Conservation (phyloP, 192 early-diverging fungal genomes). For the Podila minutissima region DNA sequence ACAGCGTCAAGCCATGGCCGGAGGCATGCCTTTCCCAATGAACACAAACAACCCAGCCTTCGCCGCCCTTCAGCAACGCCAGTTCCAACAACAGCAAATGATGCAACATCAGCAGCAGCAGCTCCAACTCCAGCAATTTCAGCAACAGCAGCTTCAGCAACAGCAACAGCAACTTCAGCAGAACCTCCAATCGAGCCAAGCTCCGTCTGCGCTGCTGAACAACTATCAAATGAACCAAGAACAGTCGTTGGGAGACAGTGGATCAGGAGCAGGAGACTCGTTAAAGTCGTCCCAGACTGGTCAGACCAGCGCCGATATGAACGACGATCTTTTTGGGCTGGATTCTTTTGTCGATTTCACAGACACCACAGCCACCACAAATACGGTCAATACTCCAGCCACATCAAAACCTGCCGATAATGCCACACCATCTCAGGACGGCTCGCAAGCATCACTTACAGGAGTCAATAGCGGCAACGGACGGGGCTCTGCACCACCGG, state of each 20-base stretch:
- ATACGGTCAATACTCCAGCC: neutral
- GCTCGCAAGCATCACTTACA: neutral
- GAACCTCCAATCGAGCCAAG: conserved; percentile 1
- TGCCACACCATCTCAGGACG: neutral
- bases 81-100: conserved; percentile 19
- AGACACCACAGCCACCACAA: conserved; percentile 14
- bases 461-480: neutral
- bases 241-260: conserved; percentile 9
- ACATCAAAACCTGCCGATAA: neutral
- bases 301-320: conserved; percentile 7
- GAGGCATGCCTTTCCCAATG: conserved; percentile 27
- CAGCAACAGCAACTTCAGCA: conserved; percentile 41
- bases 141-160: conserved; percentile 34
- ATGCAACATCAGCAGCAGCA: conserved; percentile 24
- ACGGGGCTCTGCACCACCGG: neutral
- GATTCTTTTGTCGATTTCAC: conserved; percentile 48
- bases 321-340: conserved; percentile 40
- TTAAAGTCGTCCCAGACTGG: conserved; percentile 3
- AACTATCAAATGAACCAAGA: conserved; percentile 34
- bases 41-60: conserved; percentile 33
- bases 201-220: conserved; percentile 24
- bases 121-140: conserved; percentile 29
- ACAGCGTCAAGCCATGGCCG: conserved; percentile 31
- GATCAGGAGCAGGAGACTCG: conserved; percentile 5
- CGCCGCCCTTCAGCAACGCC: conserved; percentile 32